Base-by-base conservation (phyloP, 2,329 filamentous ascomycete species). In the Drechslerella coelobrocha region DNA sequence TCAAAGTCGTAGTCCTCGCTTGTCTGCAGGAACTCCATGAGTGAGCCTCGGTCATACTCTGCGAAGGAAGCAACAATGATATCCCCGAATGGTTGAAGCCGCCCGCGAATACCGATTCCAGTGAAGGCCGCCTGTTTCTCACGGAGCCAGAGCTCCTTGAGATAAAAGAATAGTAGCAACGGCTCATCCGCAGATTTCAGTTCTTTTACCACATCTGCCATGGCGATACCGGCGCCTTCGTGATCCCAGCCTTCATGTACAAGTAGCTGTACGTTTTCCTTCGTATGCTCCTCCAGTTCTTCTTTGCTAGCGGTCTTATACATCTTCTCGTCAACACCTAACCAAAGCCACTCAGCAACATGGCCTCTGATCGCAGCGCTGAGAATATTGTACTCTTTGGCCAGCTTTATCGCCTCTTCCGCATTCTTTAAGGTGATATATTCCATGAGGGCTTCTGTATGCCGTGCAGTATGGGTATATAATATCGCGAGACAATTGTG, bases 391-490 rank as follows among this genome's bases (percentile, higher is more conserved):
- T 91, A 89, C 39, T 96, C 90, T 69, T 87, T 86, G 75, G 99
- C 95, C 66, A 99, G 80, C 10, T 84, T 82, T 84, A 99, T 93
- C 0, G 91, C 90, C 8, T 89, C 88, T 77, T 97, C 92, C 0
- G 92, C 92, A 79, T 99, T 91, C 77, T 97, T 92, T 2, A 97
- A 84, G 72, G 86, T 88, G 77, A 99, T 95, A 77, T 95, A 96
- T 78, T 89, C 94, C 76, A 86, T 88, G 47, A 99, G 81, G 1
- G 95, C 93, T 77, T 97, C 92, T 61, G 89, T 85, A 73, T 90
- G 88, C 62, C 90, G 87, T 0, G 91, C 90, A 74, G 88, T 89
- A 7, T 90, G 89, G 61, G 97, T 86, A 77, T 93, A 91, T 14
- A 99, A 82, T 76, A 88, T 91, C 0, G 91, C 93, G 34, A 99